Evolutionary conservation across 192 early-diverging fungal species (phyloP).

Genomic region (Backusella parvicylindrica): DNA sequence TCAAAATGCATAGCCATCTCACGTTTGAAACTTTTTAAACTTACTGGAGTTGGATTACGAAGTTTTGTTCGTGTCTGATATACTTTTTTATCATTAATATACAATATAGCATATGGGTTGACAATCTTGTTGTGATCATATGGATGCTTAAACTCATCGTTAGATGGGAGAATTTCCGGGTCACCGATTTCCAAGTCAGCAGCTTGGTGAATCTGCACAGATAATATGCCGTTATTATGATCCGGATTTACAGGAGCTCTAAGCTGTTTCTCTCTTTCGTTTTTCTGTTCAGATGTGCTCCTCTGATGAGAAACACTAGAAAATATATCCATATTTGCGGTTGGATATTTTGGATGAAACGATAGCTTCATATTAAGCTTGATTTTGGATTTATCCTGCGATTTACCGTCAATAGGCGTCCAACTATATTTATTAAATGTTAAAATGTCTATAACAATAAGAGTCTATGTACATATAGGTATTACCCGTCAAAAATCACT

Average conservation of each 20-base stretch:
- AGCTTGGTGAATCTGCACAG: constrained; percentile 14
- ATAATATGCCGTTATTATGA: constrained; percentile 7
- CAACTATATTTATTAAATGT: neutral
- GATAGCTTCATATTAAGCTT: constrained; percentile 21
- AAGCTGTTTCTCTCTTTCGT: neutral
- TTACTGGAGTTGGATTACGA: constrained; percentile 19
- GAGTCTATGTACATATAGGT: neutral
- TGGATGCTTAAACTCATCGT: constrained; percentile 14
- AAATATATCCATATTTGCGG: constrained; percentile 6
- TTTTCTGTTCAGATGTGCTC: neutral
- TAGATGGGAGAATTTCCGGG: constrained; percentile 10
- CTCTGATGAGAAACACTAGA: neutral
- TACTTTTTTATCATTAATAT: constrained; percentile 28
- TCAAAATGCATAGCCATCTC: neutral
- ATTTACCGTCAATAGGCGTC: constrained; percentile 26
- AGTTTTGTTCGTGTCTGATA: constrained; percentile 15
- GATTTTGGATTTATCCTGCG: constrained; percentile 17
- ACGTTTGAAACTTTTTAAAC: neutral
- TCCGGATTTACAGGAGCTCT: neutral
- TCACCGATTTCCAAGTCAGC: constrained; percentile 22
- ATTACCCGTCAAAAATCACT: constrained; percentile 26
- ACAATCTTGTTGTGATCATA: constrained; percentile 16
- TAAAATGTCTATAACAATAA: neutral
- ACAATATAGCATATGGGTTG: constrained; percentile 24
- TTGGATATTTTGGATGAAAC: constrained; percentile 28